Conservation (phyloP, 164 flowering plant species). For the Tinospora cordifolia region DNA sequence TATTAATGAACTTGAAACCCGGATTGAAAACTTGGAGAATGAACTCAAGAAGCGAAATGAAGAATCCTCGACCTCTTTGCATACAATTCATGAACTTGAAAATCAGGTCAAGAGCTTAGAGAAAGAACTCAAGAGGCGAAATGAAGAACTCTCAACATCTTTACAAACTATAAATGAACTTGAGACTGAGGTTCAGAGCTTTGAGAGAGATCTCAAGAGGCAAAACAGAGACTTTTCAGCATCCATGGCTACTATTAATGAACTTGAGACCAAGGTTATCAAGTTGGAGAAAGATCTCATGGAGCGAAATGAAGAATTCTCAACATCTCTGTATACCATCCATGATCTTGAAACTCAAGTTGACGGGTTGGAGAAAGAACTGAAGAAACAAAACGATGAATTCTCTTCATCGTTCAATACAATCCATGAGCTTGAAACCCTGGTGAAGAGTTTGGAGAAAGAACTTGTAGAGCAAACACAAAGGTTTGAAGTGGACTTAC, state of each 20-base stretch:
- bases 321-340: conserved; percentile 31
- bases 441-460: conserved; percentile 49
- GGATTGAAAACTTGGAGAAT: conserved; percentile 25
- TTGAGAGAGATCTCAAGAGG: conserved; percentile 47
- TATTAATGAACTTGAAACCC: conserved; percentile 9
- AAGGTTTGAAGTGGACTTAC: conserved; percentile 66
- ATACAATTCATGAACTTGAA: conserved; percentile 41
- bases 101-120: conserved; percentile 40
- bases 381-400: conserved; percentile 36
- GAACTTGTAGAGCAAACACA: conserved; percentile 53
- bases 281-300: conserved; percentile 43
- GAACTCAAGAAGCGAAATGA: conserved; percentile 56
- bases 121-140: conserved; percentile 53
- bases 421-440: conserved; percentile 52
- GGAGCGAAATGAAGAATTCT: conserved; percentile 33
- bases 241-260: conserved; percentile 31
- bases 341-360: conserved; percentile 49
- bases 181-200: neutral
- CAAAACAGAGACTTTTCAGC: conserved; percentile 41
- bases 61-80: conserved; percentile 34
- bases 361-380: conserved; percentile 43
- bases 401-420: conserved; percentile 33
- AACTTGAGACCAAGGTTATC: conserved; percentile 44
- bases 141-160: conserved; percentile 5
- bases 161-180: neutral